Base-by-base conservation (phyloP, 2,329 filamentous ascomycete species). In the Pseudogymnoascus sp. region DNA sequence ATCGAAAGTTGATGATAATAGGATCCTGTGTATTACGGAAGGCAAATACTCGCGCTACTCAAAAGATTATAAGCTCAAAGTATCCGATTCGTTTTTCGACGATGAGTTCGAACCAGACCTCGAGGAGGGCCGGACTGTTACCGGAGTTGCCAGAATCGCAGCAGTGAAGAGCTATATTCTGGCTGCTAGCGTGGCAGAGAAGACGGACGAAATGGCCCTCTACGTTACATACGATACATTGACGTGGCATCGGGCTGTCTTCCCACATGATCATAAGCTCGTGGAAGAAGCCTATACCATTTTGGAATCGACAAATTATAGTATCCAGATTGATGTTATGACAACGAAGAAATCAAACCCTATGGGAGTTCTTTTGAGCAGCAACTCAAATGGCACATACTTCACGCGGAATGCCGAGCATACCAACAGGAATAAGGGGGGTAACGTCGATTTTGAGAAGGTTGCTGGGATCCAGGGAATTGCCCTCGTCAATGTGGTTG, bases 311-410 rank as follows among this genome's bases (percentile, higher is more conserved):
- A 97, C 94, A 41, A 93, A 96, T 71, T 97, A 99, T 78, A 97
- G 93, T 77, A 91, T 99, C 67, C 93, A 97, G 75, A 86, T 99
- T 61, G 92, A 97, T 73, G 92, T 97, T 65, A 87, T 93, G 81
- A 90, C 88, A 1, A 79, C 79, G 38, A 78, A 77, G 47, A 81
- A 81, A 11, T 81, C 80, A 1, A 83, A 82, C 37, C 83, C 88
- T 0, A 93, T 96, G 83, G 95, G 94, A 34, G 86, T 89, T 9
- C 79, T 99, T 61, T 93, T 97, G 70, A 96, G 91, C 5, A 97
- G 93, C 71, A 99, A 99, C 72, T 97, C 92, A 32, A 95, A 97
- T 71, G 94, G 94, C 63, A 97, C 91, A 2, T 97, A 93, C 74
- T 99, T 97, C 72, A 94, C 89, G 2, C 86, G 88, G 69, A 97